Base-by-base conservation (phyloP, 2,329 filamentous ascomycete species). In the Cucurbitaria berberidis region DNA sequence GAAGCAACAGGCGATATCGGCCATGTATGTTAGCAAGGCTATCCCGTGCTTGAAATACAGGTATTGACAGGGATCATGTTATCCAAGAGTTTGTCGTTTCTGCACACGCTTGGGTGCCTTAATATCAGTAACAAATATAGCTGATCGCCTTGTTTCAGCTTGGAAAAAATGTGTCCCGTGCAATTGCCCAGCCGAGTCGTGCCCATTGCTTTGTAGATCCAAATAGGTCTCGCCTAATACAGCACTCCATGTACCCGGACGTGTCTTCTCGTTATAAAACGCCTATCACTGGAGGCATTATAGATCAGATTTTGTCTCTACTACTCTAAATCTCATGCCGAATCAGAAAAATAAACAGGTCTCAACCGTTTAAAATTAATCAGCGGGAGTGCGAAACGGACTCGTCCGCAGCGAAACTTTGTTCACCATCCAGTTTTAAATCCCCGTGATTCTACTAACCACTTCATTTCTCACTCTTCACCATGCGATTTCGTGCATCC, bases 51-150 rank as follows among this genome's bases (percentile, higher is more conserved):
- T 34, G n/a, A 15, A 7, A 10, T 29, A 19, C 18, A 26, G 15
- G 41, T 41, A 46, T 51, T 26, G 27, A 29, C 48, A 46, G 42
- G 48, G 42, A 36, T 46, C 7, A 36, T 8, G 27, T n/a, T 51
- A 54, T 43, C n/a, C 38, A 48, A 41, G 44, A 48, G 13, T 16
- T 48, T 48, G 26, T 18, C 11, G 10, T 29, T 42, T 39, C 21
- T 22, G 21, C 18, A 24, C 10, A 24, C 21, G 18, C 40, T 16
- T 42, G 16, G 40, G 13, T 42, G 11, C 24, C 3, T 38, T 18
- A 24, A 39, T 22, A 30, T 42, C 6, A 9, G 21, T 26, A 29
- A 15, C 34, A 19, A 38, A 21, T 15, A 13, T 21, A 39, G 6
- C 5, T 7, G 13, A 39, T 38, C 30, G 19, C 32, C 30, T 39